These are phyloP conservation scores for Dactylellina drechsleri DNA, from an alignment of 2,329 filamentous ascomycete genomes.

Conservation along the genomic window DNA sequence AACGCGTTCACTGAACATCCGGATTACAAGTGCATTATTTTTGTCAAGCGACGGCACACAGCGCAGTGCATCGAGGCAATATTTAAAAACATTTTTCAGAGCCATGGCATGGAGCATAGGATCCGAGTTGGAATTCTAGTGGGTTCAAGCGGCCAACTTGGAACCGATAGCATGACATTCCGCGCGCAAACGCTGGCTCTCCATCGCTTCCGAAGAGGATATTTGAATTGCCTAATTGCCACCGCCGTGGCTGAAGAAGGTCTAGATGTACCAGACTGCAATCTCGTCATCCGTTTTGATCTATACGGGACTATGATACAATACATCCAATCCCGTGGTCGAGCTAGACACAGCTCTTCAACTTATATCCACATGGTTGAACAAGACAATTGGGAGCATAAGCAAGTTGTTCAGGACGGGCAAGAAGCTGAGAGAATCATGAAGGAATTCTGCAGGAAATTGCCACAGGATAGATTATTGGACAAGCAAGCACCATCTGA, in stretches of 20 bases:
- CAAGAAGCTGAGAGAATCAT: conserved; percentile 72
- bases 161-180: conserved; percentile 73
- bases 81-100: conserved; percentile 65
- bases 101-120: conserved; percentile 64
- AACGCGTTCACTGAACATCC: conserved; percentile 71
- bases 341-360: conserved; percentile 80
- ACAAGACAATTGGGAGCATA: conserved; percentile 71
- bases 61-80: conserved; percentile 77
- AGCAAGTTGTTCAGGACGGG: conserved; percentile 69
- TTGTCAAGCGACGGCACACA: conserved; percentile 81
- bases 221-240: conserved; percentile 70
- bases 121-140: conserved; percentile 74
- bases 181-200: conserved; percentile 79
- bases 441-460: conserved; percentile 76
- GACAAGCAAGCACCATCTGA: conserved; percentile 45
- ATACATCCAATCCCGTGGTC: conserved; percentile 90
- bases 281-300: conserved; percentile 79
- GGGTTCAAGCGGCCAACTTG: conserved; percentile 67
- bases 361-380: conserved; percentile 87
- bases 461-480: conserved; percentile 79
- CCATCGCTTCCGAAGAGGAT: conserved; percentile 67
- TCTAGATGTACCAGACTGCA: conserved; percentile 74
- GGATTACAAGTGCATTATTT: conserved; percentile 81
- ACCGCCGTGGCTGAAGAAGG: conserved; percentile 75
- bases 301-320: conserved; percentile 90